Percentiles rank a stretch among this genome's conserved stretches.
phyloP scores from a whole-genome alignment of 768 basidiomycete genomes.

The Trametopsis cervina region DNA sequence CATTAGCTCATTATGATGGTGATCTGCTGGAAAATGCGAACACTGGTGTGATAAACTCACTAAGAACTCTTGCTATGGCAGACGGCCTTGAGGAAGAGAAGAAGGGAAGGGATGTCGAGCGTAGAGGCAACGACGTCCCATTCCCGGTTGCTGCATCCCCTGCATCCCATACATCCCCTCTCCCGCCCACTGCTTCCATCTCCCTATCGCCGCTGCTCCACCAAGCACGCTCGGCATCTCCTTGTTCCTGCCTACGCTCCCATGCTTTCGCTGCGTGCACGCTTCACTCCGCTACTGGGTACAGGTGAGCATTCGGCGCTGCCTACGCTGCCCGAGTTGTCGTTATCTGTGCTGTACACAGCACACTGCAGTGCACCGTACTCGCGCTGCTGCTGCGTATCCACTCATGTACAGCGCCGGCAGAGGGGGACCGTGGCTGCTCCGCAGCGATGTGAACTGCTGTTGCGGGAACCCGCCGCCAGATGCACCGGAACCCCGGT shows the following conservation, averaged over 20 bases:
- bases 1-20: conserved; percentile 99
- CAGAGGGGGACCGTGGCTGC: conserved; percentile 32
- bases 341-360: conserved; percentile 28
- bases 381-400: conserved; percentile 24
- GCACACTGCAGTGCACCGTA: conserved; percentile 20
- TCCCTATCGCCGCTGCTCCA: conserved; percentile 21
- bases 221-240: conserved; percentile 27
- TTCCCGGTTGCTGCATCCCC: conserved; percentile 19
- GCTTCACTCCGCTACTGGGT: conserved; percentile 12
- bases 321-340: conserved; percentile 32
- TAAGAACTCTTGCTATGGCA: conserved; percentile 99
- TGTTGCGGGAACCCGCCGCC: neutral
- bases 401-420: conserved; percentile 24
- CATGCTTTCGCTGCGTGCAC: conserved; percentile 27
- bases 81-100: conserved; percentile 97
- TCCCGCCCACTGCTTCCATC: conserved; percentile 22
- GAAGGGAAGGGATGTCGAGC: conserved; percentile 92
- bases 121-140: conserved; percentile 98
- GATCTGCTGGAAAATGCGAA: conserved; percentile 98
- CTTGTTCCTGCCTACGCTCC: conserved; percentile 21
- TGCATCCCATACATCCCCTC: conserved; percentile 24
- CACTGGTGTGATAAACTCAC: conserved; percentile 99
- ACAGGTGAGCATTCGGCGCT: conserved; percentile 23
- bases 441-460: conserved; percentile 20
- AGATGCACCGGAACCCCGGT: conserved; percentile 4